Percentiles rank a stretch among this genome's conserved stretches.
Evolutionary conservation across 345 rosid species (phyloP).

Genomic region (Eucalyptus fibrosa): DNA sequence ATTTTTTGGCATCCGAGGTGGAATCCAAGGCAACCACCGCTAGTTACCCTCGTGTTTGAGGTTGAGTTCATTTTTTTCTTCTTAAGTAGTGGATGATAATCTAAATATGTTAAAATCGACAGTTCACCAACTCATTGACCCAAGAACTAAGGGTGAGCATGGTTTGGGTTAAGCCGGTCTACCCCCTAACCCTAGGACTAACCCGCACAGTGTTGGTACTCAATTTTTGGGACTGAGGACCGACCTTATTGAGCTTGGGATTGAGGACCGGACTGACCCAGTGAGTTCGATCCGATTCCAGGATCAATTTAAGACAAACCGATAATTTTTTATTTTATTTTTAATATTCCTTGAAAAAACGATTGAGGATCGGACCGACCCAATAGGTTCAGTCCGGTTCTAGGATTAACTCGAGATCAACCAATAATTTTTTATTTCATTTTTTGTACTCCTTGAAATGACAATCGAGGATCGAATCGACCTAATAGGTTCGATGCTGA

Average conservation of each 20-base stretch:
- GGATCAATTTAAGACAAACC: accelerated
- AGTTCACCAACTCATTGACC: not conserved
- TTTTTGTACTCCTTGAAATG: no score
- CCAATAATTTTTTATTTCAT: no score
- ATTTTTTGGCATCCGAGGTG: not conserved
- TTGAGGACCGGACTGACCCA: accelerated
- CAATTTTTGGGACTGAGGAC: no score
- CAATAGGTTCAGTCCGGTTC: accelerated
- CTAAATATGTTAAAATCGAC: not conserved
- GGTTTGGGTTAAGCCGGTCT: accelerated
- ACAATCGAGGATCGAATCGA: accelerated
- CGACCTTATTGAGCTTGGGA: no score
- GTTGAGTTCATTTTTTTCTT: not conserved
- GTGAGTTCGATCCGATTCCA: accelerated
- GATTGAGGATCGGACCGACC: accelerated
- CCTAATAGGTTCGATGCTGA: accelerated
- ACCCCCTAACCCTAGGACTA: accelerated
- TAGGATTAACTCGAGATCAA: no score
- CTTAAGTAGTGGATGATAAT: not conserved
- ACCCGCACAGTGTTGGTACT: accelerated
- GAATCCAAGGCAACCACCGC: not conserved
- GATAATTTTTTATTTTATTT: no score
- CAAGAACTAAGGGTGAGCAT: not conserved
- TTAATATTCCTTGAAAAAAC: no score
- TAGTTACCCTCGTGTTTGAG: not conserved